Conservation (phyloP, 306 rosid species). For the Cucumis cinereus region DNA sequence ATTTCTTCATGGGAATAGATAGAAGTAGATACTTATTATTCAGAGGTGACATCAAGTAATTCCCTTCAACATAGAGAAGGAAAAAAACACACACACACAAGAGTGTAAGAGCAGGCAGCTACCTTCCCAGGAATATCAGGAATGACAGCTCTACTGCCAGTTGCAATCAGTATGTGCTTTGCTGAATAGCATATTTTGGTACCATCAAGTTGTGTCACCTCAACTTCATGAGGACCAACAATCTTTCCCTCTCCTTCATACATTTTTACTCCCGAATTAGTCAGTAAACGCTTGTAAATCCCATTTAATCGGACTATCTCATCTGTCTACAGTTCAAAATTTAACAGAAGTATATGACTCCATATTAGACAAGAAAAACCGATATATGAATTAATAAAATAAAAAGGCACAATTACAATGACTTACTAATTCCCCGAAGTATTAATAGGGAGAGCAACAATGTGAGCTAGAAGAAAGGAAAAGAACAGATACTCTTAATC, state of each 20-base stretch:
- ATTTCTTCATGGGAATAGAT: neutral
- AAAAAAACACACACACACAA: neutral
- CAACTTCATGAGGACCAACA: conserved; percentile 85
- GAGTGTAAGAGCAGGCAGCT: conserved; percentile 6
- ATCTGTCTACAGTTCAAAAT: conserved; percentile 52
- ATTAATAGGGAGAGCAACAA: neutral
- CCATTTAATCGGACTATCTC: conserved; percentile 85
- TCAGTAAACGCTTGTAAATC: conserved; percentile 78
- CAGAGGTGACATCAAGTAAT: neutral
- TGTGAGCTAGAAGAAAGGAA: neutral
- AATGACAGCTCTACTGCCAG: conserved; percentile 80
- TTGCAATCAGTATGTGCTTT: conserved; percentile 82
- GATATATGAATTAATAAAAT: neutral
- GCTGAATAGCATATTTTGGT: conserved; percentile 85
- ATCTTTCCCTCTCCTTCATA: conserved; percentile 91
- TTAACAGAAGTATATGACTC: neutral
- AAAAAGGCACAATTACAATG: neutral
- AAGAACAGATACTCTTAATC: neutral
- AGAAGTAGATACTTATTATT: neutral
- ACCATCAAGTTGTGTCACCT: conserved; percentile 94
- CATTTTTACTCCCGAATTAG: conserved; percentile 74
- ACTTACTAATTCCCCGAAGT: neutral
- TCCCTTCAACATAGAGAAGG: neutral
- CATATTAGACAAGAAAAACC: neutral
- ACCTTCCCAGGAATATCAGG: conserved; percentile 87